Evolutionary conservation across 208 protist genomes (phyloP), one percentile per base, ranked within the genome.

Genomic region (Histomonas meleagridis): DNA sequence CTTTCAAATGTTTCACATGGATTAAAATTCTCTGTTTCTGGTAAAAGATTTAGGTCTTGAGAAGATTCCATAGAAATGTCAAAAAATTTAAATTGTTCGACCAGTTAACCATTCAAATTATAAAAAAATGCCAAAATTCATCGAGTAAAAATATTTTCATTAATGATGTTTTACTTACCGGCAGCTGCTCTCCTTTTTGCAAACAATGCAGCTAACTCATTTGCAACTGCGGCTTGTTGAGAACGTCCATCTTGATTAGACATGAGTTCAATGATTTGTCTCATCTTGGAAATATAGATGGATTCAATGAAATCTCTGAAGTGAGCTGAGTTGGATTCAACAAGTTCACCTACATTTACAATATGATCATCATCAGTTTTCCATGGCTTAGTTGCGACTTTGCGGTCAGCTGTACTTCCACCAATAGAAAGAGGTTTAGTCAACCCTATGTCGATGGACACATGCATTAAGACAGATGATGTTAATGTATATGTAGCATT

Each of bases 201-300:
- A n/a, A n/a, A n/a, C n/a, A n/a, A n/a, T n/a, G 70, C 70, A 51
- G 70, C 70, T 18, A 79, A 49, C 28, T 23, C 70, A 23, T 79
- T 35, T 21, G 70, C 70, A 23, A 79, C 40, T 18, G 38, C 38
- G n/a, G 70, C 70, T 35, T 79, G 70, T 51, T 79, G 32, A 51
- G 70, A 32, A 79, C 38, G 40, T 32, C 38, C 70, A 51, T 79
- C 70, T 18, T 46, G 46, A 18, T 79, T 79, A 23, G 70, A 32
- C 18, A 79, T 23, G 32, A 79, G 40, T 49, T 79, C 70, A 14
- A 79, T 49, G 38, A 86, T 86, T 86, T 86, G 46, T 38, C 16
- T 86, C 76, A 86, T 86, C 46, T 86, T 86, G 26, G n/a, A 32
- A 38, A 86, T 46, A 35, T 86, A 86, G 18, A 86, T 86, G 9